These are phyloP conservation scores for Thielaviopsis euricoi DNA, from an alignment of 2,329 filamentous ascomycete genomes.

Conservation along the genomic window DNA sequence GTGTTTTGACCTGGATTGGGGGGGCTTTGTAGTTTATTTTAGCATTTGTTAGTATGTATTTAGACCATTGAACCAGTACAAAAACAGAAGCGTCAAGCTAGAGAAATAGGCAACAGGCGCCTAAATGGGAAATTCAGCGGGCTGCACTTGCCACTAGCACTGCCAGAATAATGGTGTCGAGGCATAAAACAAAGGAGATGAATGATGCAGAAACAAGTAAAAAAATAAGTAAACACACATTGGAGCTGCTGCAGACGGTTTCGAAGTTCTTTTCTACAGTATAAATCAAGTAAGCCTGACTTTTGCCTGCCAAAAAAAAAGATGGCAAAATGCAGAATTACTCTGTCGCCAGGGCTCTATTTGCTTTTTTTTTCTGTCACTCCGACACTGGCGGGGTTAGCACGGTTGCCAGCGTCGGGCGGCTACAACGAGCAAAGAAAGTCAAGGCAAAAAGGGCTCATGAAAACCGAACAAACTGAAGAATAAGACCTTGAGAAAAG, in stretches of 20 bases:
- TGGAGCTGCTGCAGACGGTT: no score
- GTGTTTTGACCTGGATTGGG: no score
- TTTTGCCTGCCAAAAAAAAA: neutral
- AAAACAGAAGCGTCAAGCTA: neutral
- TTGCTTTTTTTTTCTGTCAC: neutral
- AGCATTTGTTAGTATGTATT: no score
- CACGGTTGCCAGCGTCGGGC: conserved; percentile 1
- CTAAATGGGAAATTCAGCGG: neutral
- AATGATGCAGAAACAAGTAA: neutral
- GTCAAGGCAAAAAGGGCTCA: neutral
- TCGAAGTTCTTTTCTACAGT: no score
- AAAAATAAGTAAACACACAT: neutral
- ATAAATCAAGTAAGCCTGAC: no score
- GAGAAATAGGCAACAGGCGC: neutral
- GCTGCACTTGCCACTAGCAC: neutral
- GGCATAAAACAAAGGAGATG: neutral
- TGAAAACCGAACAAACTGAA: neutral
- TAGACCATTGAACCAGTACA: neutral
- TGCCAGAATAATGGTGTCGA: no score
- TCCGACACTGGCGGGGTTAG: conserved; percentile 2
- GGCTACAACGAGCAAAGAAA: neutral
- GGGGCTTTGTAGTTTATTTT: no score
- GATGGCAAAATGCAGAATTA: neutral
- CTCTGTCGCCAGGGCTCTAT: neutral
- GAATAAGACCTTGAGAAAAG: no score